Conservation (phyloP, 2,329 filamentous ascomycete species). For the Ascosphaera apis region DNA sequence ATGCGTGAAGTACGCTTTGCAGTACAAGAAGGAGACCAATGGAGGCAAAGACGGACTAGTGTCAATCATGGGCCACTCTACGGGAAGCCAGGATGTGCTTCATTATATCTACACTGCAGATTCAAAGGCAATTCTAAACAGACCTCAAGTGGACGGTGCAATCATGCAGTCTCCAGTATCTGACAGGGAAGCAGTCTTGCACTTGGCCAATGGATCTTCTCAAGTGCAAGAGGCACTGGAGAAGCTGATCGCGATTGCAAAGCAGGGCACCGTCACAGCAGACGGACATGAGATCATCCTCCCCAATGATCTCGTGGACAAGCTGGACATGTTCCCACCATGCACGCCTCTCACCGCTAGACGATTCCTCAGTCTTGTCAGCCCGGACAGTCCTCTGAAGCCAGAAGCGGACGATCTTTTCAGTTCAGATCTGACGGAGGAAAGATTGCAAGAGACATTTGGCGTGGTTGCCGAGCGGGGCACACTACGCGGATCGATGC, state of each 20-base stretch:
- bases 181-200: constrained; percentile 42
- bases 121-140: constrained; percentile 15
- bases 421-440: constrained; percentile 47
- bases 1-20: constrained; percentile 28
- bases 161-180: constrained; percentile 63
- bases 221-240: constrained; percentile 2
- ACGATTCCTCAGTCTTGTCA: constrained; percentile 34
- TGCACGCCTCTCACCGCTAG: constrained; percentile 29
- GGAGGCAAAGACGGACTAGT: constrained; percentile 22
- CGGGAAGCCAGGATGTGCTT: constrained; percentile 45
- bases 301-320: constrained; percentile 5
- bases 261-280: constrained; percentile 6
- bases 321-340: constrained; percentile 11
- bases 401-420: constrained; percentile 70
- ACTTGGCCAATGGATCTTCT: constrained; percentile 10
- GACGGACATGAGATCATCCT: constrained; percentile 11
- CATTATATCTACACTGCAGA: constrained; percentile 32
- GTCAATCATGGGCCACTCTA: constrained; percentile 47
- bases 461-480: constrained; percentile 21
- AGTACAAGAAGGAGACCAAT: constrained; percentile 9
- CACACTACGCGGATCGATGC: constrained; percentile 16
- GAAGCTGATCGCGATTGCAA: constrained; percentile 14
- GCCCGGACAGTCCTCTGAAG: constrained; percentile 26
- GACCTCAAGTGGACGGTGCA: constrained; percentile 42
- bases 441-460: constrained; percentile 40